Percentiles rank a stretch among this genome's conserved stretches.
These are phyloP conservation scores for Flaveria sonorensis DNA, from an alignment of 129 eudicot species.

Conservation along the genomic window DNA sequence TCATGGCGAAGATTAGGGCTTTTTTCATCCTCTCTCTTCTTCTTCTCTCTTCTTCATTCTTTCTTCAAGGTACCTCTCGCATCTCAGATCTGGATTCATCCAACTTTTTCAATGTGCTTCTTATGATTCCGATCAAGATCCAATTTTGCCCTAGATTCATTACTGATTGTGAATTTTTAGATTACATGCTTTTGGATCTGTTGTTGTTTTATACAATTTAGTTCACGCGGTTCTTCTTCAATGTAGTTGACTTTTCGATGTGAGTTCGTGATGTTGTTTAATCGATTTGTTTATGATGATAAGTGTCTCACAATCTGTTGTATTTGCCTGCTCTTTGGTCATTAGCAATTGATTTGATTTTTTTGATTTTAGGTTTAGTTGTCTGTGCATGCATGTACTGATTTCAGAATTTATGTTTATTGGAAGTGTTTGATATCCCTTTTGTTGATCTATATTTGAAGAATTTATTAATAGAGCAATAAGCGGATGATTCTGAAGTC, in stretches of 20 bases:
- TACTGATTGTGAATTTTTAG: not conserved
- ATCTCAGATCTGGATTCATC: constrained; percentile 50
- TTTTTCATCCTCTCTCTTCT: constrained; percentile 63
- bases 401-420: constrained; percentile 13
- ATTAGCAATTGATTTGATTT: not conserved
- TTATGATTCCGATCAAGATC: constrained; percentile 28
- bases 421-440: constrained; percentile 12
- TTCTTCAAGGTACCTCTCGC: constrained; percentile 62
- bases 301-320: not conserved
- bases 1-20: constrained; percentile 58
- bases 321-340: no score
- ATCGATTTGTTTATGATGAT: constrained; percentile 1
- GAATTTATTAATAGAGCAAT: no score
- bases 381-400: constrained; percentile 20
- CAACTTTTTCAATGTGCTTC: constrained; percentile 1
- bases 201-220: not conserved
- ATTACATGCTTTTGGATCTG: constrained; percentile 4
- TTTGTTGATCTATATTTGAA: no score
- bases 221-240: constrained; percentile 7
- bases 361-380: constrained; percentile 23
- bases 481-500: no score
- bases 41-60: constrained; percentile 71
- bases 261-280: not conserved
- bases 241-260: constrained; percentile 39
- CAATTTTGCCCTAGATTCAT: not conserved